Base-by-base conservation (phyloP, 2,329 filamentous ascomycete species). In the Coniella vitis region DNA sequence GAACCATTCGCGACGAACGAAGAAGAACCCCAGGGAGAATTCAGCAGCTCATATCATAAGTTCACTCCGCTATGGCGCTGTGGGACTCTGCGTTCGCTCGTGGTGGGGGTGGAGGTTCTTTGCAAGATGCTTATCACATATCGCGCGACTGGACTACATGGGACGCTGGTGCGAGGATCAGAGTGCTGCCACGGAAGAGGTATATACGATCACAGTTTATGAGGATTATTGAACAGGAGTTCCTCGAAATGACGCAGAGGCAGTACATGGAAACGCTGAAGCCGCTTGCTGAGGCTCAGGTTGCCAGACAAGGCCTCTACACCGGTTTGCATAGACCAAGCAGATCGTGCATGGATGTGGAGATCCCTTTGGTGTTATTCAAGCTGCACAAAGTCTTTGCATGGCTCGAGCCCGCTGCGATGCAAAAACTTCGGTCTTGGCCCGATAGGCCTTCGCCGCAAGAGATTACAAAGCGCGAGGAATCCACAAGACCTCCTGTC, bases 101-200 rank as follows among this genome's bases (percentile, higher is more conserved):
- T 7, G 61, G 65, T 47, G 41, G 64, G 12, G 55, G 41, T 64
- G 12, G 55, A 59, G 25, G 37, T 61, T 4, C 48, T 64, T 21
- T 55, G 52, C 22, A 59, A 53, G 38, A 55, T 62, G 49, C 54
- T 64, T 7, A 42, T 54, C 20, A 62, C 61, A 13, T 10, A 12
- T 19, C 8, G 4, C 8, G 16, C 8, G 20, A n/a, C 16, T 20
- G 8, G 22, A 4, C 1, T 8, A 9, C 3, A 9, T 16, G 2
- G 17, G 41, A 25, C 41, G n/a, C 10, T 31, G 4, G 10, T 3
- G 3, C 16, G 7, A 13, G 7, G 4, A 21, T n/a, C 21, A n/a
- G n/a, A n/a, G n/a, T 17, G 4, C 22, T 4, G 7, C 16, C 4
- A 9, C 22, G 9, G 34, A 35, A 4, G 16, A 42, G 4, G 39